Evolutionary conservation across 768 basidiomycete species (phyloP), one percentile per base, ranked within the genome.

Genomic region (Tephrocybe sp.): DNA sequence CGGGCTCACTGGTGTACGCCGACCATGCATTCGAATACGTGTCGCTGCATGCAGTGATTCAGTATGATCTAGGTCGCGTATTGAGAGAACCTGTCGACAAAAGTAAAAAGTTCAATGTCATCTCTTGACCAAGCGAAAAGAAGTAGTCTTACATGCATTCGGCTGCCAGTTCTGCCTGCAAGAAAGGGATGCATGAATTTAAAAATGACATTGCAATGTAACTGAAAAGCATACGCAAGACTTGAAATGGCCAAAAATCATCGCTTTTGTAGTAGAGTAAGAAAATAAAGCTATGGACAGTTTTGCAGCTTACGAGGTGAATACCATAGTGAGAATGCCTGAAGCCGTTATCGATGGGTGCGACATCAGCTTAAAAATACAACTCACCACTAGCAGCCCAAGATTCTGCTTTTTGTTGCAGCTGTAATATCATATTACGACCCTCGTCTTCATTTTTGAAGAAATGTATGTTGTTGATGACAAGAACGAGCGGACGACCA

Each of bases 371-470:
- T 49, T 31, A 14, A 4, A 33, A 1, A 45, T 45, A 26, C 26
- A 36, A 63, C 78, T 56, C 55, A 86, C 89, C 82, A 65, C 85
- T 83, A 10, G 87, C 85, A 5, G 87, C 84, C 91, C 94, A 95
- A 5, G 84, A 69, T 64, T 94, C 92, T 5, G 89, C 92, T 49
- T 84, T 78, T 62, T 90, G 89, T 62, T 94, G 93, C 14, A 94
- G 75, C 60, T 92, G 90, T 49, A 93, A 69, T n/a, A 97, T 72
- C 71, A 94, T 80, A 36, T 86, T 80, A 55, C 77, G 74, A 0
- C 92, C 91, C 22, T 82, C 83, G 9, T 87, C 87, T 56, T 91
- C 82, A 57, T 92, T 88, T 51, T 83, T 78, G 66, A 88, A 84
- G 62, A 77, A 78, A 57, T 89, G 85, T 4, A 83, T 68, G 65